Evolutionary conservation across 2,329 filamentous ascomycete genomes (phyloP).

Genomic region (Hortaea sp.): DNA sequence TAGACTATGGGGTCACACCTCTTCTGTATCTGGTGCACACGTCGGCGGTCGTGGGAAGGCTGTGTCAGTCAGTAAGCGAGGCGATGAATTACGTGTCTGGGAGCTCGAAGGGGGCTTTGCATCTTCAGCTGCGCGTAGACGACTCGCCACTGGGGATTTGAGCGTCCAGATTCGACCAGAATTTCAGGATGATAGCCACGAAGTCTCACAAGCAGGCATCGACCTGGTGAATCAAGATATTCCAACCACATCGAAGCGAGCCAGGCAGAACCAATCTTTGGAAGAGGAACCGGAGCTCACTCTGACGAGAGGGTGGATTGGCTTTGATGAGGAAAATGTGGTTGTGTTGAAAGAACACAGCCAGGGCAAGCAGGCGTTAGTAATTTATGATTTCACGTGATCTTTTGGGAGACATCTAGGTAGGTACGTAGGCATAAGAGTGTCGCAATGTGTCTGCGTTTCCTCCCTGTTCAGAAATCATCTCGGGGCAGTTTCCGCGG

Average conservation of each 20-base stretch:
- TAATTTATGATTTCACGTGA: constrained; percentile 81
- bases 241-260: background rate
- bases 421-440: constrained; percentile 5
- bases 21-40: constrained; percentile 74
- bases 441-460: background rate
- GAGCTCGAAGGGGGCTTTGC: constrained; percentile 66
- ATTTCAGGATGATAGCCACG: constrained; percentile 5
- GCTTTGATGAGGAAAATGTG: constrained; percentile 88
- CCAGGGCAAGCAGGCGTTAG: constrained; percentile 59
- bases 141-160: constrained; percentile 34
- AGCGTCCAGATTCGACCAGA: constrained; percentile 42
- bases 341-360: constrained; percentile 66
- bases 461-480: background rate
- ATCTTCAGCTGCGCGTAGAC: constrained; percentile 33
- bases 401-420: background rate
- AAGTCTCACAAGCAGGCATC: constrained; percentile 6
- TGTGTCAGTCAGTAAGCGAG: constrained; percentile 75
- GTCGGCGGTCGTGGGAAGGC: constrained; percentile 79
- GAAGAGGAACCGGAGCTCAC: constrained; percentile 22
- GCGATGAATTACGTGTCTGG: constrained; percentile 65
- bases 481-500: too few relatives aligned
- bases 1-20: constrained; percentile 84
- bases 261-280: background rate
- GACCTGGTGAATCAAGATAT: constrained; percentile 9
- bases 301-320: constrained; percentile 56